Conservation (phyloP, 78 protist species). For the Cavenderia fasciculata region DNA sequence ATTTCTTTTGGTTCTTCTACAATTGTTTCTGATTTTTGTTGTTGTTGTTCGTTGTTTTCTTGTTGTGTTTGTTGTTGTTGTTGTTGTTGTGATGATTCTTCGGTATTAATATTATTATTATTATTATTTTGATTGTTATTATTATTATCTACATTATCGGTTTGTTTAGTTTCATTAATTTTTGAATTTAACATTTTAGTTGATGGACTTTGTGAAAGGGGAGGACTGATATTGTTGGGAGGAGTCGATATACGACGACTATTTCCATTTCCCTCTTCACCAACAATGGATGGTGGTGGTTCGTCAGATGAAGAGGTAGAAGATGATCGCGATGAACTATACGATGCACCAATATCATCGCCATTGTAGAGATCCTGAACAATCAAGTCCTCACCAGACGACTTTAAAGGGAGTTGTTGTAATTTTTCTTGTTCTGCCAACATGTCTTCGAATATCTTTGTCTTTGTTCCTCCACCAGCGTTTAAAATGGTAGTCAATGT, state of each 20-base stretch:
- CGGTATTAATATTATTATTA: neutral
- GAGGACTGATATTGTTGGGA: too few relatives aligned
- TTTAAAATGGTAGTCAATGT: conserved; percentile 46
- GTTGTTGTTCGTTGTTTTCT: neutral
- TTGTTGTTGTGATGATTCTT: neutral
- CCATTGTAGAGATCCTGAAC: too few relatives aligned
- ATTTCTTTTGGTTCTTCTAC: too few relatives aligned
- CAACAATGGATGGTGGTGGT: too few relatives aligned
- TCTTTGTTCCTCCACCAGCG: conserved; percentile 75
- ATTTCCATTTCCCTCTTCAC: too few relatives aligned
- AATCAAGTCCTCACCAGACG: neutral
- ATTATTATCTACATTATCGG: neutral
- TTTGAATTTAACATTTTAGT: conserved; percentile 40
- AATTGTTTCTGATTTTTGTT: too few relatives aligned
- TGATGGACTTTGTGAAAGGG: conserved; percentile 34
- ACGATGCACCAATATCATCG: too few relatives aligned
- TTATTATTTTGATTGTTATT: neutral
- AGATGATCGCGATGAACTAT: neutral
- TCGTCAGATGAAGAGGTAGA: neutral
- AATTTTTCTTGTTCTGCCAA: neutral
- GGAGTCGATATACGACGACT: too few relatives aligned
- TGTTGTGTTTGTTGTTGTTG: neutral
- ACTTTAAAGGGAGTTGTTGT: neutral
- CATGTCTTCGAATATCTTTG: conserved; percentile 67
- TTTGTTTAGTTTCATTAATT: too few relatives aligned